Evolutionary conservation across 495 filamentous ascomycete genomes (phyloP), one percentile per base, ranked within the genome.

Genomic region (Penicillium samsonianum): DNA sequence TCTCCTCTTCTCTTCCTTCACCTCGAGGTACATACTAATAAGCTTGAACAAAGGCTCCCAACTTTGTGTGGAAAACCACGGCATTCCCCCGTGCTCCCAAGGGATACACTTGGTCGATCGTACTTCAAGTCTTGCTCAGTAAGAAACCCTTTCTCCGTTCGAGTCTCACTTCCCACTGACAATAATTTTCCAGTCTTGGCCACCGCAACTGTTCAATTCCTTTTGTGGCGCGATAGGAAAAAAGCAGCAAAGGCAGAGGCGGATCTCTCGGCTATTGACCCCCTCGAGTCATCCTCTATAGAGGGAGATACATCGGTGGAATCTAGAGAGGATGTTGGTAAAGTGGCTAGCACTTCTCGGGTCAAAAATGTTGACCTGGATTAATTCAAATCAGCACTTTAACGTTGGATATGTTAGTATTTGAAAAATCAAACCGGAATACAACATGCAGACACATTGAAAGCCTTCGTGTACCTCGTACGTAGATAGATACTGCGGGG

Each of bases 61-160:
- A 74, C 20, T 74, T 74, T 45, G 64, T 74, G 2, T 74, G 72
- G 72, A 73, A 74, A 43, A 74, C 72, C 3, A 69, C 68, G 19
- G 70, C 66, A 14, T 74, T 74, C 30, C 72, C 72, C 23, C 61
- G 58, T 10, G 72, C 72, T 3, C 58, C 50, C 26, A 71, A 73
- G 33, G 72, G 72, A 37, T 73, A 74, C 53, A 51, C 63, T 4
- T 74, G 64, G 65, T 63, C 56, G 4, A 68, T 71, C 30, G 61
- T 71, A 5, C 40, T 73, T 20, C 68, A 73, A 45, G 28, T 70
- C 2, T 22, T 67, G 14, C 45, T 57, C 7, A 62, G 64, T 67
- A 57, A 59, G 25, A 30, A 30, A 9, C 10, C 4, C 25, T 6
- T 30, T 20, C 8, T 22, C 22, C 9, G 20, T 43, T n/a, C 4